A percentile compares a stretch with the other conserved stretches of the same genome.
These are phyloP conservation scores for Macrolepiota albuminosa DNA, from an alignment of 768 basidiomycete genomes.

Conservation along the genomic window DNA sequence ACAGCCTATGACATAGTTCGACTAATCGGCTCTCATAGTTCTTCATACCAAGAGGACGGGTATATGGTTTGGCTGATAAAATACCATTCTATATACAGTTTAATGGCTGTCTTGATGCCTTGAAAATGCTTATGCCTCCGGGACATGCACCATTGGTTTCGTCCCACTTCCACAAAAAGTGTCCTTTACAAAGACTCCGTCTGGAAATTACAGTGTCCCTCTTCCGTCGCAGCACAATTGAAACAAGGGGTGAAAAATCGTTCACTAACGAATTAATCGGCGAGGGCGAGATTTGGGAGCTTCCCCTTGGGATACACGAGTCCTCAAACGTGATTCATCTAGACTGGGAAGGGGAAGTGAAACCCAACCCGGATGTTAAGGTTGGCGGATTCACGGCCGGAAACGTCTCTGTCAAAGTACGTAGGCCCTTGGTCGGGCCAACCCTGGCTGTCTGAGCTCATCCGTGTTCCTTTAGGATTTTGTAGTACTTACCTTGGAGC, in stretches of 20 bases:
- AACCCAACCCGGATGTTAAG: constrained; percentile 29
- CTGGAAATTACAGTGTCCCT: constrained; percentile 43
- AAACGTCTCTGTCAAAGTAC: constrained; percentile 38
- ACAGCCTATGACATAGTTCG: background rate
- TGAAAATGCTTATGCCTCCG: constrained; percentile 35
- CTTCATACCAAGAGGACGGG: constrained; percentile 52
- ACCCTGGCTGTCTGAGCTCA: background rate
- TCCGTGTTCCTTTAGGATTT: constrained; percentile 42
- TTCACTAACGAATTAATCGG: constrained; percentile 40
- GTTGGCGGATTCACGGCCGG: constrained; percentile 43
- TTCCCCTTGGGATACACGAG: constrained; percentile 30
- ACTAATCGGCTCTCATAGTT: constrained; percentile 32
- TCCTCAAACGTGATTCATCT: constrained; percentile 28
- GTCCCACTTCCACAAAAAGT: constrained; percentile 16
- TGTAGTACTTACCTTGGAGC: constrained; percentile 41
- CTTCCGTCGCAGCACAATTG: constrained; percentile 42
- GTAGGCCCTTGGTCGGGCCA: background rate
- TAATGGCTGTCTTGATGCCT: constrained; percentile 37
- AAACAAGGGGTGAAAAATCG: constrained; percentile 28
- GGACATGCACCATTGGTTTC: constrained; percentile 7
- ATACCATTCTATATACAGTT: constrained; percentile 68
- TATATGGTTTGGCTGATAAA: constrained; percentile 48
- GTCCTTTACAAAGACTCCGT: constrained; percentile 3
- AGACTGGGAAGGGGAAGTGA: constrained; percentile 60
- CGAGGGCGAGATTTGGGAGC: constrained; percentile 43